phyloP scores from a whole-genome alignment of 2,329 filamentous ascomycete species.

The Xylaria arbuscula region DNA sequence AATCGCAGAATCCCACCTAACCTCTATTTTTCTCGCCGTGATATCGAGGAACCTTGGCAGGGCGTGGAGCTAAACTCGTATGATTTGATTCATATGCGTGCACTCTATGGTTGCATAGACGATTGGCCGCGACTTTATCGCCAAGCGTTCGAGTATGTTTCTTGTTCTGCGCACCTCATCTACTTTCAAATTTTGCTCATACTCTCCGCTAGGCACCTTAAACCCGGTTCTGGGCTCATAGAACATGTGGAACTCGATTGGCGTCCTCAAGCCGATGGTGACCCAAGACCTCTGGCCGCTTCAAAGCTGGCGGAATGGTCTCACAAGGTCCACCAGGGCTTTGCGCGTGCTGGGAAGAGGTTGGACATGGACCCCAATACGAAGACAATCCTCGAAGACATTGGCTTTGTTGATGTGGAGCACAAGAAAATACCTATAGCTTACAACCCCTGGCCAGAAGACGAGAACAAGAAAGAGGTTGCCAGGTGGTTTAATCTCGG shows the following conservation, averaged over 20 bases:
- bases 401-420: slow-evolving; percentile 84
- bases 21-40: slow-evolving; percentile 74
- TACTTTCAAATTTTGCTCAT: slow-evolving; percentile 14
- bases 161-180: not conserved
- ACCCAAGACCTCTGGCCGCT: slow-evolving; percentile 51
- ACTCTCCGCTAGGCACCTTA: slow-evolving; percentile 71
- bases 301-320: slow-evolving; percentile 77
- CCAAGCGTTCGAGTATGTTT: slow-evolving; percentile 72
- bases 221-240: slow-evolving; percentile 78
- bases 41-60: slow-evolving; percentile 81
- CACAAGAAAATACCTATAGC: slow-evolving; percentile 76
- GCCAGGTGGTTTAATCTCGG: slow-evolving; percentile 87
- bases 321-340: slow-evolving; percentile 73
- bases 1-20: slow-evolving; percentile 74
- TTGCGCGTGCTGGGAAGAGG: slow-evolving; percentile 71
- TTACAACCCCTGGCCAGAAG: slow-evolving; percentile 77
- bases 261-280: slow-evolving; percentile 76
- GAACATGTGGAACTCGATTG: slow-evolving; percentile 94
- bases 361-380: slow-evolving; percentile 70
- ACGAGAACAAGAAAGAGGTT: slow-evolving; percentile 72
- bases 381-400: slow-evolving; percentile 68
- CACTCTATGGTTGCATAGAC: slow-evolving; percentile 80
- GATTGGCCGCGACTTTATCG: slow-evolving; percentile 81
- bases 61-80: slow-evolving; percentile 65
- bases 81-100: slow-evolving; percentile 85